Evolutionary conservation across 257 asterid genomes (phyloP).

Genomic region (Jasminum sambac): DNA sequence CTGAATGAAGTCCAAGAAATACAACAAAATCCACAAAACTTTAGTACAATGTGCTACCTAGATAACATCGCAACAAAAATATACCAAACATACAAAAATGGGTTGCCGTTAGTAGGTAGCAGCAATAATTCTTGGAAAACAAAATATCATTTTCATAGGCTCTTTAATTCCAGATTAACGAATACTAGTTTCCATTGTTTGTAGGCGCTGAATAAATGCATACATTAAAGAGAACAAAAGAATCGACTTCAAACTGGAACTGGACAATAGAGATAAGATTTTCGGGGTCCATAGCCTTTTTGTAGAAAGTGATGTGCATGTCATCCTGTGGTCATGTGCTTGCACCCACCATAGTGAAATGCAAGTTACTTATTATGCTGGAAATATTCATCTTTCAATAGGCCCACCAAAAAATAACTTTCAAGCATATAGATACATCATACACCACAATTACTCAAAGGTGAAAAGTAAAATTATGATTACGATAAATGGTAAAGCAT

Average conservation of each 20-base stretch:
- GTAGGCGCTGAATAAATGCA: background rate
- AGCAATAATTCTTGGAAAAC: background rate
- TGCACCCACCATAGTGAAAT: background rate
- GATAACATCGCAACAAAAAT: background rate
- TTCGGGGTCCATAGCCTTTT: conserved; percentile 35
- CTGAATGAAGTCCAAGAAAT: no score
- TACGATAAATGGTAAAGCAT: background rate
- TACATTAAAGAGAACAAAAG: conserved; percentile 18
- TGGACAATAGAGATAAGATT: conserved; percentile 23
- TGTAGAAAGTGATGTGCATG: conserved; percentile 26
- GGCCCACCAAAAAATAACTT: background rate
- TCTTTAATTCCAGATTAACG: background rate
- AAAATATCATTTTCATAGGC: background rate
- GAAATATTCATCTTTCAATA: background rate
- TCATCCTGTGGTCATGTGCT: background rate
- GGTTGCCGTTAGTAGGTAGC: background rate
- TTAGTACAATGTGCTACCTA: no score
- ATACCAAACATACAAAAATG: background rate
- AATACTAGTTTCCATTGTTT: background rate
- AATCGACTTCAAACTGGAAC: conserved; percentile 28
- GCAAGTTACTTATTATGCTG: background rate
- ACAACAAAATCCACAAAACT: no score
- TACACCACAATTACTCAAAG: background rate
- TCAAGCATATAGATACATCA: background rate
- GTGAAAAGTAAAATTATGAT: background rate